Evolutionary conservation across 306 rosid genomes (phyloP).

Genomic region (Citrullus colocynthis): DNA sequence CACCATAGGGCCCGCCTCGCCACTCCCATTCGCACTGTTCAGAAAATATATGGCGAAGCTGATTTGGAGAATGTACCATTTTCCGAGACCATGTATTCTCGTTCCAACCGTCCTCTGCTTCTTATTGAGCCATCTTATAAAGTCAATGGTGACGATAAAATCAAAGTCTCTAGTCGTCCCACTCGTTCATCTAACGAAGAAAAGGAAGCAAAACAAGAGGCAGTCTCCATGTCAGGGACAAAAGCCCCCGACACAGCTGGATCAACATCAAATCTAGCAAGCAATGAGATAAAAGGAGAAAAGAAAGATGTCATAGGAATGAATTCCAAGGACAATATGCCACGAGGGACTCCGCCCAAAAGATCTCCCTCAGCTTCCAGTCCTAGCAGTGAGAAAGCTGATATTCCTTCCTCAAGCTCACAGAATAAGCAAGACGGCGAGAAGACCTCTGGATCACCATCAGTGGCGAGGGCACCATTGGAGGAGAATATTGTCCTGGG

Average conservation of each 20-base stretch:
- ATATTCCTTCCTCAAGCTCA: constrained; percentile 18
- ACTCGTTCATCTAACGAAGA: constrained; percentile 38
- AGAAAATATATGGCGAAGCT: constrained; percentile 60
- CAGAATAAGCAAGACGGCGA: constrained; percentile 55
- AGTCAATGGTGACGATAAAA: constrained; percentile 68
- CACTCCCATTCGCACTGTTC: constrained; percentile 95
- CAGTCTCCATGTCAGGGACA: constrained; percentile 22
- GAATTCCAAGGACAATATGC: constrained; percentile 23
- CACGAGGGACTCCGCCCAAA: constrained; percentile 18
- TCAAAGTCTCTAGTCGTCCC: constrained; percentile 43
- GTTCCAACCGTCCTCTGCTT: constrained; percentile 50
- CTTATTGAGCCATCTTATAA: constrained; percentile 71
- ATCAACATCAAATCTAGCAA: constrained; percentile 9
- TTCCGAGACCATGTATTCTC: constrained; percentile 50
- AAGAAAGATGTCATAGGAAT: constrained; percentile 26
- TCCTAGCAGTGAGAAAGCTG: constrained; percentile 28
- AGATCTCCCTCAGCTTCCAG: constrained; percentile 17
- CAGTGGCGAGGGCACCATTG: constrained; percentile 32
- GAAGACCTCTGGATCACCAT: constrained; percentile 24
- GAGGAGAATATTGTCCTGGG: constrained; percentile 90
- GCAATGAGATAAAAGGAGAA: constrained; percentile 31
- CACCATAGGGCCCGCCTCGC: constrained; percentile 92
- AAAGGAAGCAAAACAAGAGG: constrained; percentile 45
- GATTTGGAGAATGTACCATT: constrained; percentile 70
- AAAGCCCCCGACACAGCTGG: constrained; percentile 14